Evolutionary conservation across 192 early-diverging fungal species (phyloP).

Genomic region (Mortierella antarctica): DNA sequence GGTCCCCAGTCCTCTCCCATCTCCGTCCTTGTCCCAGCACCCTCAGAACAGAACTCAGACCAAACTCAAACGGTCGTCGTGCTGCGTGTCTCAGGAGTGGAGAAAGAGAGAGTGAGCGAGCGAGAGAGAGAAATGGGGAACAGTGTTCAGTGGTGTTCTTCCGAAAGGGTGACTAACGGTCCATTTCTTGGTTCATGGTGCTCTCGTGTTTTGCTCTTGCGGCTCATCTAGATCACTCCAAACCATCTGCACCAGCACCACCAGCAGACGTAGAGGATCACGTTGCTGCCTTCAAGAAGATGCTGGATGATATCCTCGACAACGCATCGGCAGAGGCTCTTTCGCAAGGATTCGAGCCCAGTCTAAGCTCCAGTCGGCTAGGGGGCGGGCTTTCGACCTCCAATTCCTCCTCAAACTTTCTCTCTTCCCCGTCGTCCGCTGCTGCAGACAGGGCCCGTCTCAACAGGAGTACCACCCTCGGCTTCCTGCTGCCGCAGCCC

Average conservation of each 20-base stretch:
- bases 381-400: constrained; percentile 15
- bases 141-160: too few relatives aligned
- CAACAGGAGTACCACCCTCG: constrained; percentile 36
- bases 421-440: constrained; percentile 20
- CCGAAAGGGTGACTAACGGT: too few relatives aligned
- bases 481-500: constrained; percentile 48
- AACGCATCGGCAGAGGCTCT: constrained; percentile 42
- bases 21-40: too few relatives aligned
- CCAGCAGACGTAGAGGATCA: constrained; percentile 37
- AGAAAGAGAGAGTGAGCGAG: too few relatives aligned
- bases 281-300: constrained; percentile 48
- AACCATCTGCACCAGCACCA: constrained; percentile 8
- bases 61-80: too few relatives aligned
- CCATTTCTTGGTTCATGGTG: too few relatives aligned
- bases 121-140: too few relatives aligned
- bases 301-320: constrained; percentile 54
- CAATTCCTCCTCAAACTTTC: constrained; percentile 15
- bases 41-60: too few relatives aligned
- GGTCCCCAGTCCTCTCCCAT: too few relatives aligned
- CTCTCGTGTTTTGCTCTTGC: too few relatives aligned
- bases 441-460: constrained; percentile 39
- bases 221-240: constrained; percentile 3
- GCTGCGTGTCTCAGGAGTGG: too few relatives aligned
- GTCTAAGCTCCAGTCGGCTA: constrained; percentile 6
- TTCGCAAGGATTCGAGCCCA: constrained; percentile 32